A percentile compares a stretch with the other conserved stretches of the same genome.
phyloP scores from a whole-genome alignment of 805 yeast genomes.

The Metschnikowia baotianmanensis region DNA sequence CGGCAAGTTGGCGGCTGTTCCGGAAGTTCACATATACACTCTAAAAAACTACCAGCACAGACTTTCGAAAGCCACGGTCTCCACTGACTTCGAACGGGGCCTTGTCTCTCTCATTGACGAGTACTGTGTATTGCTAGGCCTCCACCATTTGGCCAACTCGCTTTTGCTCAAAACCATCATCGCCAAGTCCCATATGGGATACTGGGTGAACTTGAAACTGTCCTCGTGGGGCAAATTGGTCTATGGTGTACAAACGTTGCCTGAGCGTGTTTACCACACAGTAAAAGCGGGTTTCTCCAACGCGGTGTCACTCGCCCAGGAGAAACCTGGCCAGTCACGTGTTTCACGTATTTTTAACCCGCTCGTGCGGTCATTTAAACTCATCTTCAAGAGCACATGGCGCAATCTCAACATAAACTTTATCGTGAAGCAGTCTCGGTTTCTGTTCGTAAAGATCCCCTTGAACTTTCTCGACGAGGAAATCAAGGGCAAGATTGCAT shows the following conservation, averaged over 20 bases:
- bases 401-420: slow-evolving; percentile 14
- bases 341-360: not conserved
- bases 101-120: slow-evolving; percentile 22
- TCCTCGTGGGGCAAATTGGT: slow-evolving; percentile 27
- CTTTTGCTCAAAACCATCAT: slow-evolving; percentile 34
- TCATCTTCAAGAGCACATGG: slow-evolving; percentile 2
- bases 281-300: slow-evolving; percentile 3
- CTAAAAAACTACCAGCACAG: slow-evolving; percentile 9
- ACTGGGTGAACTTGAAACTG: slow-evolving; percentile 32
- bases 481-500: slow-evolving; percentile 22
- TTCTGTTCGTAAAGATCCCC: slow-evolving; percentile 19
- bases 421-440: slow-evolving; percentile 13
- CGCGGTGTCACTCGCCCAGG: not conserved
- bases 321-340: not conserved
- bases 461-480: slow-evolving; percentile 26
- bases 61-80: not conserved
- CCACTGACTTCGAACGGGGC: slow-evolving; percentile 9
- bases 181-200: slow-evolving; percentile 31
- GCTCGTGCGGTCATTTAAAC: slow-evolving; percentile 6
- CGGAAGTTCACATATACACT: slow-evolving; percentile 13
- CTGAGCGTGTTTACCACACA: slow-evolving; percentile 19
- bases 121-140: slow-evolving; percentile 24
- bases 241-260: slow-evolving; percentile 36
- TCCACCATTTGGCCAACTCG: slow-evolving; percentile 30
- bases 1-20: slow-evolving; percentile 13